A percentile compares a stretch with the other conserved stretches of the same genome.
phyloP scores from a whole-genome alignment of 1,139 yeast species.

The Ogataea hybrid region DNA sequence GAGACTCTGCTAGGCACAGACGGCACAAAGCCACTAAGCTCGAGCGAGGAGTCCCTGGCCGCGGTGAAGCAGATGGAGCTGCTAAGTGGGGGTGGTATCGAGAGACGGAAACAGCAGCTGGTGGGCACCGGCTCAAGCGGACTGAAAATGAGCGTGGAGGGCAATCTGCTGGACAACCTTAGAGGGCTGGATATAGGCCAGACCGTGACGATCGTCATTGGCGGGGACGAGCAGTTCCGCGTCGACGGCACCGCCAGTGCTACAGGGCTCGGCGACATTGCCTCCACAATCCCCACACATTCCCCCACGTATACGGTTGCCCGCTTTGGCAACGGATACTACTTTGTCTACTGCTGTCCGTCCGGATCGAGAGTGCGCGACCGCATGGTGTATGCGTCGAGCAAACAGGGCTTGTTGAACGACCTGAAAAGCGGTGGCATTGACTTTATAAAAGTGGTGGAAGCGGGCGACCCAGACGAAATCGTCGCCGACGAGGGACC shows the following conservation, averaged over 20 bases:
- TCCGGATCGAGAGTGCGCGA: slow-evolving; percentile 87
- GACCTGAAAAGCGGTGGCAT: slow-evolving; percentile 42
- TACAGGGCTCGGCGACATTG: slow-evolving; percentile 6
- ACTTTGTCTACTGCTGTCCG: slow-evolving; percentile 86
- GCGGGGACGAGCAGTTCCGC: slow-evolving; percentile 17
- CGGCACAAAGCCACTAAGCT: slow-evolving; percentile 51
- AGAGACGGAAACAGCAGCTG: slow-evolving; percentile 25
- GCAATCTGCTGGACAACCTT: slow-evolving; percentile 14
- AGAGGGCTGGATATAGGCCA: slow-evolving; percentile 35
- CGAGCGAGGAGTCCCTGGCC: slow-evolving; percentile 54
- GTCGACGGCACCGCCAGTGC: slow-evolving; percentile 4
- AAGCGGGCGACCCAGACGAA: slow-evolving; percentile 70
- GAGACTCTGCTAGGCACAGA: slow-evolving; percentile 37
- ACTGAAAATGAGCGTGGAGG: slow-evolving; percentile 29
- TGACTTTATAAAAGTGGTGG: slow-evolving; percentile 45
- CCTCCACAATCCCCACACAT: slow-evolving; percentile 12
- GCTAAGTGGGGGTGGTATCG: slow-evolving; percentile 26
- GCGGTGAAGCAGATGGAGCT: slow-evolving; percentile 42
- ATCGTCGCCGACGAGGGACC: slow-evolving; percentile 42
- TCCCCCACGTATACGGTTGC: slow-evolving; percentile 58
- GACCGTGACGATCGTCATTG: slow-evolving; percentile 27
- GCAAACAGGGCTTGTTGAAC: slow-evolving; percentile 63
- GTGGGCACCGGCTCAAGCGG: slow-evolving; percentile 22
- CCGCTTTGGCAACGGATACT: slow-evolving; percentile 36
- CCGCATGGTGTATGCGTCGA: slow-evolving; percentile 90